Evolutionary conservation across 1,139 yeast species (phyloP).

Genomic region (Kodamaea plutei): DNA sequence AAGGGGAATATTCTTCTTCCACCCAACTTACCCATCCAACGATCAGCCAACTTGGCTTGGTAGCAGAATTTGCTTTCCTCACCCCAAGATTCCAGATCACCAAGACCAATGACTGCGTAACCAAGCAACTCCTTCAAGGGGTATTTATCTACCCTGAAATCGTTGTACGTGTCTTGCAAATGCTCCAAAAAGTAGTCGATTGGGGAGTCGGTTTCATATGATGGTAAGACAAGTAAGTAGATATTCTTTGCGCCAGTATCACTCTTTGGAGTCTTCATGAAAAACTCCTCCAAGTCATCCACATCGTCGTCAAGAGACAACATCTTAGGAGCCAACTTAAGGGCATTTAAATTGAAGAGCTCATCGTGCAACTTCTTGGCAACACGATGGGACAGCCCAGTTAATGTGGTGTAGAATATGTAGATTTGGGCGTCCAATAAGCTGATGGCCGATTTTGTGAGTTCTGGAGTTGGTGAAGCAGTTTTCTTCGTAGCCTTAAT

Average conservation of each 20-base stretch:
- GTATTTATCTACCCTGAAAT: slow-evolving; percentile 78
- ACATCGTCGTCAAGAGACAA: slow-evolving; percentile 75
- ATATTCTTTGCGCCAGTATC: slow-evolving; percentile 37
- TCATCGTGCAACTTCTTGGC: slow-evolving; percentile 50
- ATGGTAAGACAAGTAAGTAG: slow-evolving; percentile 79
- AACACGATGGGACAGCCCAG: slow-evolving; percentile 73
- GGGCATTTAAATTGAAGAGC: slow-evolving; percentile 25
- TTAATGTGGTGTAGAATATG: slow-evolving; percentile 78
- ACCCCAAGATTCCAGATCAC: slow-evolving; percentile 80
- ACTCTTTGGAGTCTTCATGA: slow-evolving; percentile 55
- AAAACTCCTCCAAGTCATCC: slow-evolving; percentile 80
- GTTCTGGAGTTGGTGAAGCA: slow-evolving; percentile 16
- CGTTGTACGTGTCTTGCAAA: slow-evolving; percentile 74
- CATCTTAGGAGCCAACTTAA: slow-evolving; percentile 47
- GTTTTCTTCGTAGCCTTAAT: slow-evolving; percentile 35
- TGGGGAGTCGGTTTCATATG: slow-evolving; percentile 91
- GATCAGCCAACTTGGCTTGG: slow-evolving; percentile 75
- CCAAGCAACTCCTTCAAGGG: slow-evolving; percentile 70
- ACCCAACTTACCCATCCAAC: slow-evolving; percentile 76
- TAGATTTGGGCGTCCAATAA: slow-evolving; percentile 46
- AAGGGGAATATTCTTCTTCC: slow-evolving; percentile 79
- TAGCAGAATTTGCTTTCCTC: slow-evolving; percentile 73
- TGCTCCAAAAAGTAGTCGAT: slow-evolving; percentile 83
- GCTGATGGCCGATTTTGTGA: slow-evolving; percentile 29
- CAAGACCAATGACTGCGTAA: slow-evolving; percentile 81